Evolutionary conservation across 192 early-diverging fungal species (phyloP).

Genomic region (Entophlyctis luteolus): DNA sequence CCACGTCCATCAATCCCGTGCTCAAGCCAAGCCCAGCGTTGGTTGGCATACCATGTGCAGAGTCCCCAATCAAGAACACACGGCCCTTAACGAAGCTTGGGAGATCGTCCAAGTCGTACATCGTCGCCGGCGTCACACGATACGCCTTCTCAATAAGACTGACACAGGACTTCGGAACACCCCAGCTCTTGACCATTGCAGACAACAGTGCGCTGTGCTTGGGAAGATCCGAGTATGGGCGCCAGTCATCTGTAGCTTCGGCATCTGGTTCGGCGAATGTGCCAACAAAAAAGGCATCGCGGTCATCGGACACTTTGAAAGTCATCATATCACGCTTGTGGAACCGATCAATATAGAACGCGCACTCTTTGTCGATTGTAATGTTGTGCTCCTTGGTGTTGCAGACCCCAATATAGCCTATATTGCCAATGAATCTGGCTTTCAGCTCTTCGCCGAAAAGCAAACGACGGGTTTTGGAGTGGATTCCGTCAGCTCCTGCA

Average conservation of each 20-base stretch:
- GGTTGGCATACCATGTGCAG: conserved; percentile 29
- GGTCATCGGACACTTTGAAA: background rate
- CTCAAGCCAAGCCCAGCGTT: conserved; percentile 23
- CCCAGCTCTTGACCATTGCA: background rate
- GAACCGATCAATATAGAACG: background rate
- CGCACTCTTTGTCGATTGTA: background rate
- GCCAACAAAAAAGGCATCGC: background rate
- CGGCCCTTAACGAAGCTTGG: conserved; percentile 1
- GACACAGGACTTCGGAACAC: background rate
- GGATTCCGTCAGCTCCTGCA: conserved; percentile 18
- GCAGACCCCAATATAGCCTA: background rate
- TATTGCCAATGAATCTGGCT: conserved; percentile 3
- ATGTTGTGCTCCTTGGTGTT: background rate
- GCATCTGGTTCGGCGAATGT: background rate
- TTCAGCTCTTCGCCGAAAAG: conserved; percentile 28
- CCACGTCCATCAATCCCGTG: conserved; percentile 25
- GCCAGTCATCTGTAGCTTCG: background rate
- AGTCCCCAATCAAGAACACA: conserved; percentile 18
- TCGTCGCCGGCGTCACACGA: background rate
- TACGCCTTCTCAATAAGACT: background rate
- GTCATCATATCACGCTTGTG: background rate
- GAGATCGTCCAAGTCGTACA: background rate
- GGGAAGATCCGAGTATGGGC: background rate
- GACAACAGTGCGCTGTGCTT: background rate
- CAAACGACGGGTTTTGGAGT: conserved; percentile 5